Evolutionary conservation across 768 basidiomycete species (phyloP).

Genomic region (Dioszegia hungarica): DNA sequence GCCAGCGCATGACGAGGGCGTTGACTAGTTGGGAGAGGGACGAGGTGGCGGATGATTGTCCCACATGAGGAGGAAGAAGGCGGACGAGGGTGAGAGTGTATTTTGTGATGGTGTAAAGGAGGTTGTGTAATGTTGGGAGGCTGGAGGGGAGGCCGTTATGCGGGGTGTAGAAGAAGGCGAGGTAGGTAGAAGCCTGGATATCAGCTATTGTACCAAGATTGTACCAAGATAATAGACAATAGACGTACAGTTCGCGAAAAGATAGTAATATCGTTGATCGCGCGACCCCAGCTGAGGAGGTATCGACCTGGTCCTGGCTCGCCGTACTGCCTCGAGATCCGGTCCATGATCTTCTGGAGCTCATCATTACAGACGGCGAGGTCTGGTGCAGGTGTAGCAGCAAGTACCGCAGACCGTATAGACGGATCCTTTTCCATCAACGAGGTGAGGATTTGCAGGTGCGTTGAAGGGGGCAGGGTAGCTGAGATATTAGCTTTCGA

Average conservation of each 20-base stretch:
- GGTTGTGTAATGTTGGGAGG: conserved; percentile 14
- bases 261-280: conserved; percentile 5
- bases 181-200: conserved; percentile 29
- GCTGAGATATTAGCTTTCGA: conserved; percentile 12
- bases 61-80: conserved; percentile 13
- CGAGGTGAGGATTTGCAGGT: conserved; percentile 32
- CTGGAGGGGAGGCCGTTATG: neutral
- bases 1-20: conserved; percentile 20
- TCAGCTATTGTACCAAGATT: neutral
- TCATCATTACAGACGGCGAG: conserved; percentile 21
- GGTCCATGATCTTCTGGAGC: conserved; percentile 11
- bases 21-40: conserved; percentile 26
- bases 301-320: conserved; percentile 4
- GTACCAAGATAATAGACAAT: neutral
- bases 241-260: conserved; percentile 32
- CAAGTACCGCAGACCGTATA: conserved; percentile 13
- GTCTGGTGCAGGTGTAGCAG: conserved; percentile 31
- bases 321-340: conserved; percentile 18
- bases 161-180: conserved; percentile 23
- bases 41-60: neutral
- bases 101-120: conserved; percentile 21
- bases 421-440: conserved; percentile 28
- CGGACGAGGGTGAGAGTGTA: conserved; percentile 15
- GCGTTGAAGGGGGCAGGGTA: conserved; percentile 29
- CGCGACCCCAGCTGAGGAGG: conserved; percentile 6